Conservation (phyloP, 345 rosid species). For the Trapa incisa region DNA sequence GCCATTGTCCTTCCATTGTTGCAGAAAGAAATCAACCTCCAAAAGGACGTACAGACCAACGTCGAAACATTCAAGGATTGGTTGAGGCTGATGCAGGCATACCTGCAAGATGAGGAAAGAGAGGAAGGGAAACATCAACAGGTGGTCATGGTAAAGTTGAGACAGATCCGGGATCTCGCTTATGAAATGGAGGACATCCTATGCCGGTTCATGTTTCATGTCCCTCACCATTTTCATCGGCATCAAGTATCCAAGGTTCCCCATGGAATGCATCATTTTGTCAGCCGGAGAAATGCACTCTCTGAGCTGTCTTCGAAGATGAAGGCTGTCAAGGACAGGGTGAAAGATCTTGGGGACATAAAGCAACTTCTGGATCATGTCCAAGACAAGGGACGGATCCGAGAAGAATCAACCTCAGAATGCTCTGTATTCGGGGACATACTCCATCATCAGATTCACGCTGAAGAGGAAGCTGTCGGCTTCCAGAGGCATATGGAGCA, state of each 20-base stretch:
- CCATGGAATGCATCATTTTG: neutral
- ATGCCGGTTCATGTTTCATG: constrained; percentile 1
- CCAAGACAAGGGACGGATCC: too few relatives aligned
- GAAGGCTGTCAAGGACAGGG: neutral
- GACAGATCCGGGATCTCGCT: constrained; percentile 21
- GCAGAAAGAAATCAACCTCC: neutral
- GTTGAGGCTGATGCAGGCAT: neutral
- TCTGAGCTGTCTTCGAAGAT: constrained; percentile 1
- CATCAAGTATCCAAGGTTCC: neutral
- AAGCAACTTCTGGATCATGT: too few relatives aligned
- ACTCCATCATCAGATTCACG: too few relatives aligned
- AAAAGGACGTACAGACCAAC: neutral
- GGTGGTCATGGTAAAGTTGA: constrained; percentile 11
- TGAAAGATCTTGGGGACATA: neutral
- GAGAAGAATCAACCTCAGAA: neutral
- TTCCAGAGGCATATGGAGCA: neutral
- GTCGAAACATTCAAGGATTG: neutral
- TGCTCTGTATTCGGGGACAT: too few relatives aligned
- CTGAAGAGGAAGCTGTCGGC: constrained; percentile 6
- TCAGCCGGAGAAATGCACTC: constrained; percentile 3
- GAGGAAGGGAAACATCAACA: constrained; percentile 2
- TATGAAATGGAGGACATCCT: constrained; percentile 20
- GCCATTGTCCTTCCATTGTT: neutral
- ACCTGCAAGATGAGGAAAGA: constrained; percentile 4
- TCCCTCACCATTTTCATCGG: neutral